A percentile compares a stretch with the other conserved stretches of the same genome.
Conservation (phyloP, 169 alveolate species). For the Babesia caballi region DNA sequence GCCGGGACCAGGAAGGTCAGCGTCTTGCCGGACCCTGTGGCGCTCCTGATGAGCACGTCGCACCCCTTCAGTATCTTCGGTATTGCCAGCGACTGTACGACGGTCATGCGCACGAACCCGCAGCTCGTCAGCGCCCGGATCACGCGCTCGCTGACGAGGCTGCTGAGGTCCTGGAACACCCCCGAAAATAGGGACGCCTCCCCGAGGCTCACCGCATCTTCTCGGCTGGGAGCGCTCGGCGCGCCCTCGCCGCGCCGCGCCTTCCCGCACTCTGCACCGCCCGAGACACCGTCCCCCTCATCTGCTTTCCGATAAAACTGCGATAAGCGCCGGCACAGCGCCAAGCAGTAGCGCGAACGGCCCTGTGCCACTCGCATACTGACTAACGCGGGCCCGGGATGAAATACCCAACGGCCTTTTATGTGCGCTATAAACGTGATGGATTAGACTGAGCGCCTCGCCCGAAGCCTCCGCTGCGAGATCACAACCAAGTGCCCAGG, state of each 20-base stretch:
- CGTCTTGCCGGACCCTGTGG: conserved; percentile 98
- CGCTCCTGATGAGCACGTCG: conserved; percentile 95
- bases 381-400: neutral
- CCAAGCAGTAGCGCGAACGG: conserved; percentile 13
- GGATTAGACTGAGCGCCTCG: too few relatives aligned
- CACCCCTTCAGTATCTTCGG: conserved; percentile 94
- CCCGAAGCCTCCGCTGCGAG: too few relatives aligned
- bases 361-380: conserved; percentile 2
- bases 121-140: conserved; percentile 33
- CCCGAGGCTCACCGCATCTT: conserved; percentile 24
- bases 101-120: conserved; percentile 85
- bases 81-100: conserved; percentile 92
- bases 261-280: neutral
- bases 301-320: neutral
- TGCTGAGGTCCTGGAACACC: neutral
- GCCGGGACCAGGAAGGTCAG: conserved; percentile 98
- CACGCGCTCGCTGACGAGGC: conserved; percentile 31
- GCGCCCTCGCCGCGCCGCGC: neutral
- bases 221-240: neutral
- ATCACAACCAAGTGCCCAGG: too few relatives aligned
- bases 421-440: neutral
- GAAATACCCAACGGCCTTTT: neutral
- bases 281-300: neutral
- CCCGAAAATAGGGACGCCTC: conserved; percentile 54
- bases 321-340: conserved; percentile 14